These are phyloP conservation scores for Aspergillus hortae DNA, from an alignment of 2,329 filamentous ascomycete species.

Conservation along the genomic window DNA sequence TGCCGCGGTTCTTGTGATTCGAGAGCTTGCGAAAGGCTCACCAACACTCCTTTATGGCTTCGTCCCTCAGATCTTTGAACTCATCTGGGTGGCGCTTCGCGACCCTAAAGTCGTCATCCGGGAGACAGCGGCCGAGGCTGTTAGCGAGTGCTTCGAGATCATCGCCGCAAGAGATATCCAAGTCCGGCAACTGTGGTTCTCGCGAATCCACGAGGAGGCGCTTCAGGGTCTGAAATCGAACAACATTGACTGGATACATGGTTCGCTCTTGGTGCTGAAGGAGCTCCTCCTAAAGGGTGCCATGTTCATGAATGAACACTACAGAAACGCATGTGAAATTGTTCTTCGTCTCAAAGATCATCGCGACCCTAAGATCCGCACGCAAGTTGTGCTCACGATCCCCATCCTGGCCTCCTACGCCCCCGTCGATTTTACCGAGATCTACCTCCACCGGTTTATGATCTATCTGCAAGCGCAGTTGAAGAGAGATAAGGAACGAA, in stretches of 20 bases:
- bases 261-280: conserved; percentile 87
- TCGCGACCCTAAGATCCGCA: conserved; percentile 78
- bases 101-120: conserved; percentile 89
- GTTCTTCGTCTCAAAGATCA: conserved; percentile 92
- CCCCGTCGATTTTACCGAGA: conserved; percentile 80
- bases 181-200: conserved; percentile 83
- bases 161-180: conserved; percentile 88
- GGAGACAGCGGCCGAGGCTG: conserved; percentile 85
- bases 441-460: conserved; percentile 95
- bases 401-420: conserved; percentile 91
- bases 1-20: conserved; percentile 83
- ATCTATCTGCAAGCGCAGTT: conserved; percentile 89
- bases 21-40: conserved; percentile 87
- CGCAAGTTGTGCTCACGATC: conserved; percentile 86
- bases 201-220: conserved; percentile 84
- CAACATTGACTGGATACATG: conserved; percentile 85
- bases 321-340: conserved; percentile 87
- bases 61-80: conserved; percentile 90
- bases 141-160: conserved; percentile 93
- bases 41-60: conserved; percentile 95
- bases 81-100: conserved; percentile 91
- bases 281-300: conserved; percentile 90
- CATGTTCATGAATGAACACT: conserved; percentile 98
- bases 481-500: conserved; percentile 90
- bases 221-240: conserved; percentile 73